phyloP scores from a whole-genome alignment of 768 basidiomycete species.

The Agaricus blazei region DNA sequence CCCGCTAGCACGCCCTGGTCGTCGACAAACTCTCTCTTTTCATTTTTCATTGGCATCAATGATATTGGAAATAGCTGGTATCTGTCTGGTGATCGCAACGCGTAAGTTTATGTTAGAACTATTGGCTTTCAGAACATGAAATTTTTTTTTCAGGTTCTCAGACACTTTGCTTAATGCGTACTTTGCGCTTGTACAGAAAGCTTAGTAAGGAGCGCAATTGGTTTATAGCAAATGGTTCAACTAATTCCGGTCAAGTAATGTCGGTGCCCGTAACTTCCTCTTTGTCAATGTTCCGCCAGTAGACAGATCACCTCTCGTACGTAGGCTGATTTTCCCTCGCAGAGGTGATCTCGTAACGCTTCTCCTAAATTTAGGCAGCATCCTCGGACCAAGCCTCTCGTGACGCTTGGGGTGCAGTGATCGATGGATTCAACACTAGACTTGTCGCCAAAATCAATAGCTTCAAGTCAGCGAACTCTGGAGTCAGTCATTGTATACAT shows the following conservation, averaged over 20 bases:
- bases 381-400: slow-evolving; percentile 33
- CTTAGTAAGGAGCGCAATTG: slow-evolving; percentile 4
- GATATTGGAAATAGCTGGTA: slow-evolving; percentile 58
- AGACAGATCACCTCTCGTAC: slow-evolving; percentile 38
- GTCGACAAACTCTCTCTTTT: slow-evolving; percentile 52
- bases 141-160: slow-evolving; percentile 27
- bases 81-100: slow-evolving; percentile 37
- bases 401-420: slow-evolving; percentile 38
- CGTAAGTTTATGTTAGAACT: slow-evolving; percentile 28
- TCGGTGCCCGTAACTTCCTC: slow-evolving; percentile 53
- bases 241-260: slow-evolving; percentile 25
- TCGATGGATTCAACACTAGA: slow-evolving; percentile 47
- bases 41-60: slow-evolving; percentile 71
- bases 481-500: slow-evolving; percentile 30
- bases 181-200: slow-evolving; percentile 25
- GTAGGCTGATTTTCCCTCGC: neutral
- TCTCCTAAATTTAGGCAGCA: slow-evolving; percentile 38
- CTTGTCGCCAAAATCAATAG: slow-evolving; percentile 33
- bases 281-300: slow-evolving; percentile 39
- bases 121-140: neutral
- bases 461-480: slow-evolving; percentile 40
- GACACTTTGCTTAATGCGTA: slow-evolving; percentile 23
- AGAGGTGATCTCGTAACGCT: neutral
- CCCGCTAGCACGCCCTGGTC: slow-evolving; percentile 53
- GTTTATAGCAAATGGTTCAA: neutral